These are phyloP conservation scores for Flaveria ramosissima DNA, from an alignment of 129 eudicot species.

Conservation along the genomic window DNA sequence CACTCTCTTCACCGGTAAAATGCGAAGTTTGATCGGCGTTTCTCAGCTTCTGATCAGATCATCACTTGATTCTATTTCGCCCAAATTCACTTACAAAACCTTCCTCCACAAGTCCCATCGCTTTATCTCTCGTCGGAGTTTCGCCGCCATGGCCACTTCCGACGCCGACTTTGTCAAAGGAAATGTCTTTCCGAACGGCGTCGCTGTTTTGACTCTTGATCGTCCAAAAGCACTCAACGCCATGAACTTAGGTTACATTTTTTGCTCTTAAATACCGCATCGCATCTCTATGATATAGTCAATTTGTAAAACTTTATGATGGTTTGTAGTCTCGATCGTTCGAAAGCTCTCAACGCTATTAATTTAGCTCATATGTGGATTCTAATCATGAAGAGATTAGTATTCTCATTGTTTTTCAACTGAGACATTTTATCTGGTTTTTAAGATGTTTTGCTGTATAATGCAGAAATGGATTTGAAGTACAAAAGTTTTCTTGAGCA, in stretches of 20 bases:
- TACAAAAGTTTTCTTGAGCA: constrained; percentile 74
- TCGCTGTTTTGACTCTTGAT: constrained; percentile 83
- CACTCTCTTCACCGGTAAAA: constrained; percentile 12
- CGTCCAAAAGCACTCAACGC: constrained; percentile 96
- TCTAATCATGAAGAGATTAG: too few species aligned
- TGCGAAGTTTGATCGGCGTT: constrained; percentile 29
- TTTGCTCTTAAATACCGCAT: not conserved
- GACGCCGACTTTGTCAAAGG: constrained; percentile 70
- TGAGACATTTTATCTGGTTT: not conserved
- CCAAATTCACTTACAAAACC: constrained; percentile 17
- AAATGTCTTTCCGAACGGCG: constrained; percentile 69
- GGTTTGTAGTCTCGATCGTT: not conserved
- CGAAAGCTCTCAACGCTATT: not conserved
- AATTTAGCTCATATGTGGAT: not conserved
- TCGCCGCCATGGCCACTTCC: constrained; percentile 56
- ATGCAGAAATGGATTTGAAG: constrained; percentile 76
- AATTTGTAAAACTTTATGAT: not conserved
- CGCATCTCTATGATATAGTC: not conserved
- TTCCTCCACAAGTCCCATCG: constrained; percentile 17
- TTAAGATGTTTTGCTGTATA: not conserved
- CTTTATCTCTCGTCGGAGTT: constrained; percentile 35
- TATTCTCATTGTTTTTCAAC: too few species aligned
- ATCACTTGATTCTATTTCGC: constrained; percentile 13
- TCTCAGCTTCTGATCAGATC: constrained; percentile 28
- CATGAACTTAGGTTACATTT: constrained; percentile 70